These are phyloP conservation scores for Oryza officinalis DNA, from an alignment of 176 grass and related monocot species.

Conservation along the genomic window DNA sequence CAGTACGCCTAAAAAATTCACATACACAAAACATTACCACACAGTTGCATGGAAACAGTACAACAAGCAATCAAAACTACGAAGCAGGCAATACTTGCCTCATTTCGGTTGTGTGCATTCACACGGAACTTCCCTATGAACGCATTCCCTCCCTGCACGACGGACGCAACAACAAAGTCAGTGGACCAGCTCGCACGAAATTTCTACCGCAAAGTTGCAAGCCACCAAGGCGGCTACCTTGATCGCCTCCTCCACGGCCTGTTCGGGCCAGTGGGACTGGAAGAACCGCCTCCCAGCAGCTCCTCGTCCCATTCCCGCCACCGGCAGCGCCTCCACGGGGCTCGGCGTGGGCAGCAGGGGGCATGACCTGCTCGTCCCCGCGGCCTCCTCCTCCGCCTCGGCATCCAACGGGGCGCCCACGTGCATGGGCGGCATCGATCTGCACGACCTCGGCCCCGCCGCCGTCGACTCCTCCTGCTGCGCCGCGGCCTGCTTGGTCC, in stretches of 20 bases:
- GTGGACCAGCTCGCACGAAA: slow-evolving; percentile 8
- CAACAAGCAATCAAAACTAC: slow-evolving; percentile 11
- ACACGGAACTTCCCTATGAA: slow-evolving; percentile 79
- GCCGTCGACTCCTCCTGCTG: slow-evolving; percentile 36
- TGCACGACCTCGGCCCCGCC: slow-evolving; percentile 51
- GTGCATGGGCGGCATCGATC: slow-evolving; percentile 67
- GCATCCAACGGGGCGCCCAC: slow-evolving; percentile 16
- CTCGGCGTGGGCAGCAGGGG: slow-evolving; percentile 48
- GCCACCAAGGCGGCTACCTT: slow-evolving; percentile 49
- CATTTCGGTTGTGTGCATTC: slow-evolving; percentile 80
- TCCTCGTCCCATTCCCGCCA: not conserved
- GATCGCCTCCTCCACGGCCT: slow-evolving; percentile 65
- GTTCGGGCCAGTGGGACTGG: slow-evolving; percentile 66
- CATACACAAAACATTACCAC: slow-evolving; percentile 21
- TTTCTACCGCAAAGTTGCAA: not conserved
- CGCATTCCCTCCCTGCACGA: slow-evolving; percentile 62
- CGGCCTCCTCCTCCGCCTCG: slow-evolving; percentile 23
- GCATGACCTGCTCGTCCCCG: slow-evolving; percentile 55
- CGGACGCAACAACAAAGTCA: slow-evolving; percentile 2
- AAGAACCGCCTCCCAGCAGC: slow-evolving; percentile 49
- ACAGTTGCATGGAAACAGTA: not conserved
- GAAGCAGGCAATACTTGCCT: slow-evolving; percentile 39
- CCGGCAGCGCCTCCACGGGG: not conserved
- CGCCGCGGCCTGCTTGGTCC: slow-evolving; percentile 41
- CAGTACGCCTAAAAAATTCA: slow-evolving; percentile 83